A percentile compares a stretch with the other conserved stretches of the same genome.
Conservation (phyloP, 176 grass and related monocot species). For the Musa troglodytarum region DNA sequence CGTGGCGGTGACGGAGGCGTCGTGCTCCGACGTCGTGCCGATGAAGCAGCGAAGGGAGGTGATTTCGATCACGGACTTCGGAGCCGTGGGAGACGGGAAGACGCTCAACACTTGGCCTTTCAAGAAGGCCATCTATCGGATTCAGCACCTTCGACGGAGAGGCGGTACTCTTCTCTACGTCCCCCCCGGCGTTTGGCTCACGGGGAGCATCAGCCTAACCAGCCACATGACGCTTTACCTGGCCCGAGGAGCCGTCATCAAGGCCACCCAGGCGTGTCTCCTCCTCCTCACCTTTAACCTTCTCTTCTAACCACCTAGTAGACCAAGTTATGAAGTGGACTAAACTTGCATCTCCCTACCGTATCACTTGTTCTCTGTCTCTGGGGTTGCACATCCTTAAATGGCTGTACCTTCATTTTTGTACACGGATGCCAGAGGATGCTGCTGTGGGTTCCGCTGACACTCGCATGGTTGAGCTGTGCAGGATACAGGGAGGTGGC, state of each 20-base stretch:
- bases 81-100: conserved; percentile 62
- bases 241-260: conserved; percentile 57
- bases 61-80: conserved; percentile 58
- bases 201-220: conserved; percentile 80
- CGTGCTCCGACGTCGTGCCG: conserved; percentile 43
- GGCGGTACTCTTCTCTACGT: conserved; percentile 54
- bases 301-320: too few relatives aligned
- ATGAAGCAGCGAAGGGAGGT: conserved; percentile 39
- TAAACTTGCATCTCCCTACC: too few relatives aligned
- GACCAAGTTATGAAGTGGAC: too few relatives aligned
- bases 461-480: background rate
- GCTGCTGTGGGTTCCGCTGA: background rate
- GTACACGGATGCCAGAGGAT: too few relatives aligned
- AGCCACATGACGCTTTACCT: conserved; percentile 86
- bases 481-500: conserved; percentile 74
- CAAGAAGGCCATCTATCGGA: conserved; percentile 55
- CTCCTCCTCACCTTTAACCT: background rate
- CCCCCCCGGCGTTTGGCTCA: conserved; percentile 62
- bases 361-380: too few relatives aligned
- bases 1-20: conserved; percentile 18
- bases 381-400: too few relatives aligned
- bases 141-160: conserved; percentile 45
- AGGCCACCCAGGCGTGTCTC: conserved; percentile 36
- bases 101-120: conserved; percentile 80
- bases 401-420: too few relatives aligned